phyloP scores from a whole-genome alignment of 805 yeast species.

The Candida chauliodis region DNA sequence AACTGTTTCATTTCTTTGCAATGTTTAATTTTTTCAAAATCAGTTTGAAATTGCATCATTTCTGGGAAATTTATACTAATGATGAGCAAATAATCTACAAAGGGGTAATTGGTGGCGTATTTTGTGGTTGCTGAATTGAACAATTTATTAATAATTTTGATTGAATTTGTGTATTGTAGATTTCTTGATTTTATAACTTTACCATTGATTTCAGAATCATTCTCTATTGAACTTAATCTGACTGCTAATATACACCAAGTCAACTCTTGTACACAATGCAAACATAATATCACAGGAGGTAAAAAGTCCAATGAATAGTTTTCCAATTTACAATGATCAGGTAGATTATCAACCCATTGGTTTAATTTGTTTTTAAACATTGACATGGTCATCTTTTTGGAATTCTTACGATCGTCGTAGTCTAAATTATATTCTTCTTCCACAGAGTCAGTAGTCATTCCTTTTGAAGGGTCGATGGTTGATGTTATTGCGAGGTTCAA shows the following conservation, averaged over 20 bases:
- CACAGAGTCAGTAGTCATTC: constrained; percentile 7
- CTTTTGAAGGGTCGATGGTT: constrained; percentile 15
- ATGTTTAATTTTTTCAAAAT: constrained; percentile 7
- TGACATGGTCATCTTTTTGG: constrained; percentile 11
- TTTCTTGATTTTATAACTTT: constrained; percentile 12
- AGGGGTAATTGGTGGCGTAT: constrained; percentile 13
- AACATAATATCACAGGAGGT: constrained; percentile 17
- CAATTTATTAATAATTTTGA: constrained; percentile 10
- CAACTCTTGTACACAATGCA: constrained; percentile 15
- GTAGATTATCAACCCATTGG: constrained; percentile 12
- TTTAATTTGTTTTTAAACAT: constrained; percentile 12
- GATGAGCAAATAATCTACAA: constrained; percentile 16
- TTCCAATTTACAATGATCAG: constrained; percentile 15
- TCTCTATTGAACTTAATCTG: constrained; percentile 12
- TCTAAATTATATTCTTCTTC: neutral
- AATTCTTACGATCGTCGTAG: constrained; percentile 6
- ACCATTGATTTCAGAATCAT: constrained; percentile 5
- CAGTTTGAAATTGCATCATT: constrained; percentile 14
- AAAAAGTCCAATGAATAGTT: constrained; percentile 1
- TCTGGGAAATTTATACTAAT: constrained; percentile 16
- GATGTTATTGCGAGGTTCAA: constrained; percentile 21
- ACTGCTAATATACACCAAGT: constrained; percentile 19
- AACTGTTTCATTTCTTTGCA: constrained; percentile 10
- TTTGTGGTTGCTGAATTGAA: constrained; percentile 8
- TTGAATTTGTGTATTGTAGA: constrained; percentile 14